A percentile compares a stretch with the other conserved stretches of the same genome.
Evolutionary conservation across 306 rosid species (phyloP).

Genomic region (Fragaria ananassa): DNA sequence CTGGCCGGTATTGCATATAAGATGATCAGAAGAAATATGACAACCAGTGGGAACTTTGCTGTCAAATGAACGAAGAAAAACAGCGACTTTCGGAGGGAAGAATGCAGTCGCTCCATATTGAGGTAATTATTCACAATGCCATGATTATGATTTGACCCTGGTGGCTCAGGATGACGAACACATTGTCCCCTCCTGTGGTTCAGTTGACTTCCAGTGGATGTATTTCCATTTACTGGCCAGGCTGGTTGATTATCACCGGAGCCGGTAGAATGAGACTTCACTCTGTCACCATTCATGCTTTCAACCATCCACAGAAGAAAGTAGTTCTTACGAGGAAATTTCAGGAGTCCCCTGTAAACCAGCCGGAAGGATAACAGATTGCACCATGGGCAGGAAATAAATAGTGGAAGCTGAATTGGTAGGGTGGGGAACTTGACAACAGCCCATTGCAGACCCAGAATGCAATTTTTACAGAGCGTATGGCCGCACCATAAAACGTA

Average conservation of each 20-base stretch:
- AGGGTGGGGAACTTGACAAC: conserved; percentile 85
- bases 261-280: conserved; percentile 52
- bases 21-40: conserved; percentile 75
- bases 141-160: conserved; percentile 31
- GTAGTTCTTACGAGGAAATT: conserved; percentile 90
- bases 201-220: conserved; percentile 44
- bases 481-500: conserved; percentile 99
- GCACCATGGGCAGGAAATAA: conserved; percentile 98
- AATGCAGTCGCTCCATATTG: conserved; percentile 51
- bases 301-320: conserved; percentile 99
- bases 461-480: conserved; percentile 96
- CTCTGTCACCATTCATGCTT: conserved; percentile 89
- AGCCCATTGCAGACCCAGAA: conserved; percentile 94
- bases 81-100: conserved; percentile 59
- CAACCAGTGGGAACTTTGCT: conserved; percentile 86
- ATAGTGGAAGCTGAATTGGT: conserved; percentile 95
- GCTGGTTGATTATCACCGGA: conserved; percentile 52
- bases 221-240: conserved; percentile 48
- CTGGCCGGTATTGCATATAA: conserved; percentile 92
- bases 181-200: conserved; percentile 57
- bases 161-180: conserved; percentile 45
- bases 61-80: conserved; percentile 80
- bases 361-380: conserved; percentile 83
- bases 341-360: conserved; percentile 73
- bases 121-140: conserved; percentile 35